phyloP scores from a whole-genome alignment of 345 rosid species.

The Populus nigra region DNA sequence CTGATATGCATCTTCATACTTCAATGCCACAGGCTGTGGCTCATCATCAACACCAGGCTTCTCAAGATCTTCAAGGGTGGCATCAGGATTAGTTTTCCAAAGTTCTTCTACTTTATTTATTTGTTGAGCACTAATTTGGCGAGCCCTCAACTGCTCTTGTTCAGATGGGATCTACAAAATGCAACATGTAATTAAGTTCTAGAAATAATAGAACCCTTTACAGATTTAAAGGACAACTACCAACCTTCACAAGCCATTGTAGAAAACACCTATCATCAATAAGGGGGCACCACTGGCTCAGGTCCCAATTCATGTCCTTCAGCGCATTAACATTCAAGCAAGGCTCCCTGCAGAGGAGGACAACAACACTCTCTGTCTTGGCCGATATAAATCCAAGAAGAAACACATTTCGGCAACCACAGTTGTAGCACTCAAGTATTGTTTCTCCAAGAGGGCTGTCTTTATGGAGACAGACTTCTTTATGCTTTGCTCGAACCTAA shows the following conservation, averaged over 20 bases:
- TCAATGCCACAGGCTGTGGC: slow-evolving; percentile 90
- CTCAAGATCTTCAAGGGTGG: slow-evolving; percentile 97
- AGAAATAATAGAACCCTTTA: not conserved
- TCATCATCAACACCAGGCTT: slow-evolving; percentile 99
- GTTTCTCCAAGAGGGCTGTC: slow-evolving; percentile 99
- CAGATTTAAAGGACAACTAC: slow-evolving; percentile 6
- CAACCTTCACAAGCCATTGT: slow-evolving; percentile 98
- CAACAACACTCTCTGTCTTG: slow-evolving; percentile 98
- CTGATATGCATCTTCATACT: slow-evolving; percentile 99
- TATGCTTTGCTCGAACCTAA: slow-evolving; percentile 97
- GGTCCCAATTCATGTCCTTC: slow-evolving; percentile 99
- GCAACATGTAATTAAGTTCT: slow-evolving; percentile 22
- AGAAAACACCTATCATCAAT: slow-evolving; percentile 98
- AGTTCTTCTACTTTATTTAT: slow-evolving; percentile 98
- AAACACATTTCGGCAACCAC: slow-evolving; percentile 97
- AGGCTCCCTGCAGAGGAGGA: slow-evolving; percentile 97
- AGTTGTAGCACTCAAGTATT: slow-evolving; percentile 96
- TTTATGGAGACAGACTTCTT: slow-evolving; percentile 99
- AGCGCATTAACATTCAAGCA: slow-evolving; percentile 96
- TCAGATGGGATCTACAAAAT: slow-evolving; percentile 84
- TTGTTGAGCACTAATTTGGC: slow-evolving; percentile 98
- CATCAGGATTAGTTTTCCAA: slow-evolving; percentile 98
- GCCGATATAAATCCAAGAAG: slow-evolving; percentile 99
- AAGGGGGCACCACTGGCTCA: slow-evolving; percentile 99
- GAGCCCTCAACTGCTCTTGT: slow-evolving; percentile 98